phyloP scores from a whole-genome alignment of 2,329 filamentous ascomycete genomes.

The Colletotrichum limetticola region DNA sequence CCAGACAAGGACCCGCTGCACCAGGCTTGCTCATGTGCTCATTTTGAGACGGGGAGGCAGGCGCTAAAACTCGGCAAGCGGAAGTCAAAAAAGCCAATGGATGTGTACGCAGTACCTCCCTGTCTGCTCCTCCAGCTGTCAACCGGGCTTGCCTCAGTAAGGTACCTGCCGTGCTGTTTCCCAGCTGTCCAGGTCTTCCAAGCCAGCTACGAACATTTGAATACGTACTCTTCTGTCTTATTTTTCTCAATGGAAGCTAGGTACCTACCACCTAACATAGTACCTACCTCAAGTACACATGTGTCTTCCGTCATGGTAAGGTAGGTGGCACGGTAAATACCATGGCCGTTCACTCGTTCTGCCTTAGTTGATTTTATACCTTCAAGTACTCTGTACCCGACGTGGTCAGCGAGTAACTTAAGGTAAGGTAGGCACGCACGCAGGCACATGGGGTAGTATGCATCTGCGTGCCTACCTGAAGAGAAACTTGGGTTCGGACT shows the following conservation, averaged over 20 bases:
- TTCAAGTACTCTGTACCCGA: no score
- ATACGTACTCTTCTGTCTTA: conserved; percentile 1
- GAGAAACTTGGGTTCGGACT: neutral
- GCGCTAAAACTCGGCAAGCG: conserved; percentile 53
- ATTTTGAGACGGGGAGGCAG: conserved; percentile 52
- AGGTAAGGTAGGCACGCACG: neutral
- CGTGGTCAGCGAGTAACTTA: neutral
- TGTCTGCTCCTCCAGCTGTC: neutral
- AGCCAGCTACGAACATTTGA: neutral
- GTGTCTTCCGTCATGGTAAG: no score
- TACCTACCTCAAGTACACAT: no score
- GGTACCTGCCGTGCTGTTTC: neutral
- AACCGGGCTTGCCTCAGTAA: neutral
- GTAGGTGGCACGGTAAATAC: no score
- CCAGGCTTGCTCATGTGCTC: conserved; percentile 60
- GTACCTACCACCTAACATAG: no score
- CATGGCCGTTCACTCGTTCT: no score
- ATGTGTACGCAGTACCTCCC: neutral
- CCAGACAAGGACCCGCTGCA: conserved; percentile 47
- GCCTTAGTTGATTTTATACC: no score
- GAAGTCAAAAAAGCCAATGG: conserved; percentile 42
- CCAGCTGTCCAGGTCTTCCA: neutral
- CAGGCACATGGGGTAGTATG: neutral
- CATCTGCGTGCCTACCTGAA: conserved; percentile 19
- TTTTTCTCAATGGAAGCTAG: neutral